phyloP scores from a whole-genome alignment of 768 basidiomycete species.

The Amanita fuliginea region DNA sequence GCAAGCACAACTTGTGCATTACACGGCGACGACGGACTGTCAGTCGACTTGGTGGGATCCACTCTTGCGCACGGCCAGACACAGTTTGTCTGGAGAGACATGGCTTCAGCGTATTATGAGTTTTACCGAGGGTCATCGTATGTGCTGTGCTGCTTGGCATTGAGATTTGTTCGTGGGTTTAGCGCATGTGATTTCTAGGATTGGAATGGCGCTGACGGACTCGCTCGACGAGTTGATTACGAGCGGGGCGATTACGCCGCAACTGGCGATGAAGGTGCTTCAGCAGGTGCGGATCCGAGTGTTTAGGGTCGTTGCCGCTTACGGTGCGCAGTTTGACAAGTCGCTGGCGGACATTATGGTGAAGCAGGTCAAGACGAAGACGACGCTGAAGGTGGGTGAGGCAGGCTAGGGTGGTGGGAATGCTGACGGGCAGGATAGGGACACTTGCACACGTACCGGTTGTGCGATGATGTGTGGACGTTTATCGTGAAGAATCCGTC shows the following conservation, averaged over 20 bases:
- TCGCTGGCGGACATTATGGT: conserved; percentile 87
- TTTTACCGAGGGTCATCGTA: conserved; percentile 90
- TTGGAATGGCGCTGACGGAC: conserved; percentile 96
- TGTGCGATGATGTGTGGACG: conserved; percentile 98
- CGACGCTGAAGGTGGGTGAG: conserved; percentile 57
- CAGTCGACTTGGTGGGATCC: no score
- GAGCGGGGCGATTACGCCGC: conserved; percentile 91
- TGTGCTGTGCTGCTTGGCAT: conserved; percentile 19
- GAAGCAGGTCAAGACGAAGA: conserved; percentile 92
- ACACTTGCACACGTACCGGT: conserved; percentile 82
- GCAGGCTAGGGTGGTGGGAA: no score
- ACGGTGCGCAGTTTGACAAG: conserved; percentile 75
- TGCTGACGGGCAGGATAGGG: conserved; percentile 23
- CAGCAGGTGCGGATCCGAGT: conserved; percentile 56
- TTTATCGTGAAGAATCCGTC: conserved; percentile 89
- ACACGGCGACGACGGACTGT: no score
- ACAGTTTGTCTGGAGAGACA: conserved; percentile 14
- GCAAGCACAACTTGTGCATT: no score
- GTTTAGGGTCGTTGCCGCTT: neutral
- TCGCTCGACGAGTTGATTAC: conserved; percentile 98
- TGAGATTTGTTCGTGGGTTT: neutral
- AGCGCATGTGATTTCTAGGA: conserved; percentile 32
- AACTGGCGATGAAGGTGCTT: conserved; percentile 97
- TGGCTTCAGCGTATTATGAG: conserved; percentile 85
- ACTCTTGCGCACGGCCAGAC: no score